phyloP scores from a whole-genome alignment of 2,329 filamentous ascomycete species.

The Pseudomassariella vexata region DNA sequence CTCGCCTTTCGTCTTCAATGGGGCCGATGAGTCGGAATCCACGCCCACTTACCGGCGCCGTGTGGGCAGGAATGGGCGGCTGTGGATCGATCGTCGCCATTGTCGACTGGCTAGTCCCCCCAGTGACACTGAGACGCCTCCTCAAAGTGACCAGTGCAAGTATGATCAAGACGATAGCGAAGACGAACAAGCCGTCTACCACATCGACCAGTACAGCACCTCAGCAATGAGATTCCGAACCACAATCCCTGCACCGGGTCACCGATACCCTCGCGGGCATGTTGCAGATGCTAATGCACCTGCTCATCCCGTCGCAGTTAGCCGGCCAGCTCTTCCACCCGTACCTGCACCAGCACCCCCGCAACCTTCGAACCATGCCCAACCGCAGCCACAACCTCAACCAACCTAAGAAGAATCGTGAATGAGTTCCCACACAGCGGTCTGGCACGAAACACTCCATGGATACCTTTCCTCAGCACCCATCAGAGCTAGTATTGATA shows the following conservation, averaged over 20 bases:
- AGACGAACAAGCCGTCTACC: conserved; percentile 72
- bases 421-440: conserved; percentile 3
- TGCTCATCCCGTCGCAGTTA: conserved; percentile 12
- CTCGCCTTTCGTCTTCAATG: conserved; percentile 39
- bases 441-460: conserved; percentile 7
- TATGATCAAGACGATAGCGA: conserved; percentile 76
- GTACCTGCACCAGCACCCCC: conserved; percentile 5
- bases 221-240: conserved; percentile 55
- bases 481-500: no score
- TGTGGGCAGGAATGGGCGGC: conserved; percentile 74
- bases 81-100: conserved; percentile 77
- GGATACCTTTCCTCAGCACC: no score
- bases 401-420: conserved; percentile 4
- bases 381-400: conserved; percentile 9
- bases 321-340: conserved; percentile 16
- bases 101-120: conserved; percentile 16
- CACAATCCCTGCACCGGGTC: conserved; percentile 45
- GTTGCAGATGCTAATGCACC: conserved; percentile 26
- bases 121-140: conserved; percentile 25
- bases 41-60: conserved; percentile 73
- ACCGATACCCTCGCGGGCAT: conserved; percentile 9
- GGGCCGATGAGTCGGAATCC: conserved; percentile 33
- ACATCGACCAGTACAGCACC: conserved; percentile 66
- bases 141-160: conserved; percentile 67
- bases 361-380: conserved; percentile 5